Base-by-base conservation (phyloP, 208 protist species). In the Entamoeba invadens region DNA sequence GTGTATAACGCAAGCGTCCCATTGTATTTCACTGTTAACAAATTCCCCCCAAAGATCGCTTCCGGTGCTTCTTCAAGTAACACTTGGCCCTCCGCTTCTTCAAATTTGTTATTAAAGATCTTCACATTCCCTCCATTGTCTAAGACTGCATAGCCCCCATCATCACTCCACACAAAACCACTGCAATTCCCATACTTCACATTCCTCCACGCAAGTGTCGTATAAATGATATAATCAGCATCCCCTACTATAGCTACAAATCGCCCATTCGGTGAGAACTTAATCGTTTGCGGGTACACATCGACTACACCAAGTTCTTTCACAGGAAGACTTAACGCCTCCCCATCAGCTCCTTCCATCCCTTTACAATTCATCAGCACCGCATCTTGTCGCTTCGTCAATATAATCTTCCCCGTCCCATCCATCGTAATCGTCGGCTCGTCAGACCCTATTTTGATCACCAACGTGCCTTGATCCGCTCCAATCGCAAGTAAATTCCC, bases 191-290 rank as follows among this genome's bases (percentile, higher is more conserved):
- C 93, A 51, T 92, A 94, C 21, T 46, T 87, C 25, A 92, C 44
- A 45, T 45, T 72, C 42, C 93, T 45, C 93, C 92, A 93, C 10
- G 91, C 92, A 10, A 46, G 35, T 31, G 93, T 93, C 6, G 93
- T 94, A 45, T 51, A 72, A 46, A 94, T 94, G 3, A 94, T 94
- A 51, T 94, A 94, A 93, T 93, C 91, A 46, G 92, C 31, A 94
- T 94, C 93, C 42, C 93, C 93, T 31, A 45, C 77, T 35, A 94
- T 93, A 35, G 92, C 93, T 35, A 94, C 44, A 51, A 94, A 94
- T 31, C 91, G 25, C 12, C 92, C 93, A 87, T 94, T 94, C 35
- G 93, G 93, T 31, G 46, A 92, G 25, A 94, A 93, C 12, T 94
- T 72, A 46, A 94, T 94, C 12, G 12, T 87, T 45, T 50, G 45